Percentiles rank a stretch among this genome's conserved stretches.
Evolutionary conservation across 352 stramenopile genomes (phyloP).

Genomic region (Pythium aristosporum): DNA sequence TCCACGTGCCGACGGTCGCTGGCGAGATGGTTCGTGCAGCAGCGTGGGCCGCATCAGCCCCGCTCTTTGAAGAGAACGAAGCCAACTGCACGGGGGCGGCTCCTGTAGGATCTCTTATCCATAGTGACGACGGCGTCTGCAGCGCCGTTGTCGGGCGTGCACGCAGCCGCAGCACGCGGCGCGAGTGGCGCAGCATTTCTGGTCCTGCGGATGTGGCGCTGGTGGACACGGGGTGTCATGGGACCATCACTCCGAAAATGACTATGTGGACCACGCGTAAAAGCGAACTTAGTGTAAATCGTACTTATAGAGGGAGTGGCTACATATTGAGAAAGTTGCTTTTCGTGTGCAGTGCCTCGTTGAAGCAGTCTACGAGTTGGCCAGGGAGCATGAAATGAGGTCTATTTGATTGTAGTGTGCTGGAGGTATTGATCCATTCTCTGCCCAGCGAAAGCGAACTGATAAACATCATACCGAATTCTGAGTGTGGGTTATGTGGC

Average conservation of each 20-base stretch:
- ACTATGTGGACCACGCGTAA: background rate
- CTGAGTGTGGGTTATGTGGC: too few species aligned
- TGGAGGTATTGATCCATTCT: too few species aligned
- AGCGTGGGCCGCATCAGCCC: constrained; percentile 1
- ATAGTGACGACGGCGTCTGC: background rate
- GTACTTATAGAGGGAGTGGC: background rate
- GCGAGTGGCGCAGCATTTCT: constrained; percentile 17
- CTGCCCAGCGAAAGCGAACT: too few species aligned
- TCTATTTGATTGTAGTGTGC: too few species aligned
- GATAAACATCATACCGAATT: too few species aligned
- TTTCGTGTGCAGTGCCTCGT: too few species aligned
- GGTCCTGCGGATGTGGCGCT: background rate
- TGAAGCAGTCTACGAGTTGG: too few species aligned
- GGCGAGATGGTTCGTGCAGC: constrained; percentile 34
- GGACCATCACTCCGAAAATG: constrained; percentile 1
- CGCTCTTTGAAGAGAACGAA: background rate
- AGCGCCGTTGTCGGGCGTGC: background rate
- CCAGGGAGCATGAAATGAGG: too few species aligned
- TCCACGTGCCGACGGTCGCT: constrained; percentile 53
- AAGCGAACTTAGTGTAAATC: background rate
- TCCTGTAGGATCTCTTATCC: background rate
- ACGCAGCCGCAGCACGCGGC: constrained; percentile 13
- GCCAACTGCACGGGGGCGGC: background rate
- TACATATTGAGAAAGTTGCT: too few species aligned
- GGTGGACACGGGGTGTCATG: background rate